These are phyloP conservation scores for Tolypocladium guangdongense DNA, from an alignment of 2,329 filamentous ascomycete species.

Conservation along the genomic window DNA sequence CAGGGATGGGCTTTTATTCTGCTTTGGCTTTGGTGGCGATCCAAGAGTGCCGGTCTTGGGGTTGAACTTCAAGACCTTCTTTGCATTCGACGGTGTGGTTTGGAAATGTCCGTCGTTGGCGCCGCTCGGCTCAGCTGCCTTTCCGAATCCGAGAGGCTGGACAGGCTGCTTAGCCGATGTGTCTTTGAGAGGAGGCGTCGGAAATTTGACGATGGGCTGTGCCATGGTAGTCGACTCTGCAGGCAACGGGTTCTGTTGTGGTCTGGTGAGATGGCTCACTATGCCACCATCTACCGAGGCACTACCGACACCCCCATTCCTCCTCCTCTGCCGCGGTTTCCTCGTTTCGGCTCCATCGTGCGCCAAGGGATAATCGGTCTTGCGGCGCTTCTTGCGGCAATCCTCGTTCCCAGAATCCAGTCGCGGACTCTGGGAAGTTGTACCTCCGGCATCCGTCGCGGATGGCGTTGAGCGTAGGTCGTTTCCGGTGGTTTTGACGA, in stretches of 20 bases:
- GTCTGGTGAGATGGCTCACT: conserved; percentile 6
- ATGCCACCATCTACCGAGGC: conserved; percentile 5
- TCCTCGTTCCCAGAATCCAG: conserved; percentile 17
- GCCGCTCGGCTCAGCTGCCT: not conserved
- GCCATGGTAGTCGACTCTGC: not conserved
- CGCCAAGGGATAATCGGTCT: conserved; percentile 19
- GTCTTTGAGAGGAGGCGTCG: conserved; percentile 9
- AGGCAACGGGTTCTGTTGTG: not conserved
- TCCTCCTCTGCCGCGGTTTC: conserved; percentile 14
- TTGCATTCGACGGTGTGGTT: conserved; percentile 9
- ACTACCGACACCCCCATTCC: conserved; percentile 6
- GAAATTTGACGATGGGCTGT: not conserved
- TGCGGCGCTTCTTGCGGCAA: conserved; percentile 31
- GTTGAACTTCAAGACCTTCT: conserved; percentile 46
- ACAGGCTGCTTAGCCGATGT: conserved; percentile 1
- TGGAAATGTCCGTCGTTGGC: not conserved
- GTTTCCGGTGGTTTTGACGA: conserved; percentile 20
- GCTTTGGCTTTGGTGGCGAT: conserved; percentile 47
- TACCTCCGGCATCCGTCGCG: not conserved
- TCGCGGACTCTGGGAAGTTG: conserved; percentile 1
- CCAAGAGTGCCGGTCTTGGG: conserved; percentile 51
- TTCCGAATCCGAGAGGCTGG: not conserved
- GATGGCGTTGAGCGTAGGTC: conserved; percentile 1
- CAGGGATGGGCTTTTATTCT: conserved; percentile 18
- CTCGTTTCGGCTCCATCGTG: conserved; percentile 14